Percentiles rank a stretch among this genome's conserved stretches.
These are phyloP conservation scores for Russula sp. DNA, from an alignment of 768 basidiomycete species.

Conservation along the genomic window DNA sequence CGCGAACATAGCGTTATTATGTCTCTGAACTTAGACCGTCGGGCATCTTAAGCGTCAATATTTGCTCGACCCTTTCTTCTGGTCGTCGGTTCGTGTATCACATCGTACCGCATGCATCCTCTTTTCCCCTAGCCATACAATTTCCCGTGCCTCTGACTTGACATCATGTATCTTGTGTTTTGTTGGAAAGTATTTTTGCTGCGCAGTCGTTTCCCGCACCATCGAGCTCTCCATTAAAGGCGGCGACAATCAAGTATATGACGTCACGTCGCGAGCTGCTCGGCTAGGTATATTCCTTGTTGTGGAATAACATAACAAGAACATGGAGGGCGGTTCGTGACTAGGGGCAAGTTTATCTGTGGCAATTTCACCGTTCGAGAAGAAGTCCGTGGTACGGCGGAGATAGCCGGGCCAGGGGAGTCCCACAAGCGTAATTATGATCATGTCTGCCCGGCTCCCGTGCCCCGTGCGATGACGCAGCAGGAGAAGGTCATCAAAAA, in stretches of 20 bases:
- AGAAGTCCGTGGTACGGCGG: slow-evolving; percentile 2
- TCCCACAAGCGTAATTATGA: neutral
- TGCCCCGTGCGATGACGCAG: neutral
- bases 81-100: slow-evolving; percentile 11
- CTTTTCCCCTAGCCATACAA: neutral
- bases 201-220: neutral
- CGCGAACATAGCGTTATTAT: slow-evolving; percentile 11
- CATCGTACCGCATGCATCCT: neutral
- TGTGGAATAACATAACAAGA: neutral
- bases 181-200: slow-evolving; percentile 4
- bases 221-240: neutral
- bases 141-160: neutral
- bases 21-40: slow-evolving; percentile 2
- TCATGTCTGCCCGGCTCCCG: neutral
- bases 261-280: neutral
- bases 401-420: neutral
- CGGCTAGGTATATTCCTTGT: slow-evolving; percentile 14
- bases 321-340: neutral
- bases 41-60: neutral
- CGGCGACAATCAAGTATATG: neutral
- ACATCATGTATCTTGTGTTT: slow-evolving; percentile 5
- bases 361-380: neutral
- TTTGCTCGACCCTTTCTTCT: neutral
- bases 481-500: neutral
- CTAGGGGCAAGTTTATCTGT: neutral